A percentile compares a stretch with the other conserved stretches of the same genome.
Conservation (phyloP, 192 early-diverging fungal genomes). For the Rhizophlyctis rosea region DNA sequence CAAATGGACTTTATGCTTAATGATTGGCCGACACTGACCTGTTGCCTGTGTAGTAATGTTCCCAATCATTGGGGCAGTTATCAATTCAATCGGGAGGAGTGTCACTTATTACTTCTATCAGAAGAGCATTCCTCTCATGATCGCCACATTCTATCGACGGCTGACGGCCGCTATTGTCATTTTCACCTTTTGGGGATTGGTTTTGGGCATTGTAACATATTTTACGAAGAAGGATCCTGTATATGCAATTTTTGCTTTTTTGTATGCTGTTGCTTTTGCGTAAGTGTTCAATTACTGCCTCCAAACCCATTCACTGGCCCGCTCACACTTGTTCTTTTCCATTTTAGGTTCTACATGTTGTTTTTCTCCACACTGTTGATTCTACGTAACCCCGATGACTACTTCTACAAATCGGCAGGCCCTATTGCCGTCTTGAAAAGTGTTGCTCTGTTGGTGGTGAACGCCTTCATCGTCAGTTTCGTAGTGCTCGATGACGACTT, state of each 20-base stretch:
- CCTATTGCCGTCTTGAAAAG: slow-evolving; percentile 24
- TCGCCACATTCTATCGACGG: slow-evolving; percentile 29
- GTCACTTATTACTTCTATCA: slow-evolving; percentile 45
- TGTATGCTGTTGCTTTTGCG: slow-evolving; percentile 22
- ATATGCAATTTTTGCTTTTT: slow-evolving; percentile 7
- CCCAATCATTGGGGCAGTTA: slow-evolving; percentile 32
- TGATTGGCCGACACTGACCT: not conserved
- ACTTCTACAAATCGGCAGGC: slow-evolving; percentile 38
- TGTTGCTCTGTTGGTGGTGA: slow-evolving; percentile 22
- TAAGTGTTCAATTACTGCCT: not conserved
- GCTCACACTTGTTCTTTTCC: not conserved
- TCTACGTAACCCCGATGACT: slow-evolving; percentile 30
- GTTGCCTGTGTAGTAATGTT: slow-evolving; percentile 27
- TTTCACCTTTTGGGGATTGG: not conserved
- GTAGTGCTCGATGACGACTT: no score
- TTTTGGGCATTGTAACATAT: slow-evolving; percentile 24
- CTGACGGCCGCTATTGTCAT: slow-evolving; percentile 32
- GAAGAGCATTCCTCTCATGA: slow-evolving; percentile 42
- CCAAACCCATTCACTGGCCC: not conserved
- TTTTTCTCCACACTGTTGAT: slow-evolving; percentile 28
- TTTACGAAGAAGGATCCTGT: slow-evolving; percentile 7
- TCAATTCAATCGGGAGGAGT: slow-evolving; percentile 41
- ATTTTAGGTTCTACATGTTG: slow-evolving; percentile 30
- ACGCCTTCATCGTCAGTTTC: slow-evolving; percentile 28
- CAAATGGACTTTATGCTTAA: not conserved